These are phyloP conservation scores for Xylariomycetidae sp. DNA, from an alignment of 2,329 filamentous ascomycete genomes.

Conservation along the genomic window DNA sequence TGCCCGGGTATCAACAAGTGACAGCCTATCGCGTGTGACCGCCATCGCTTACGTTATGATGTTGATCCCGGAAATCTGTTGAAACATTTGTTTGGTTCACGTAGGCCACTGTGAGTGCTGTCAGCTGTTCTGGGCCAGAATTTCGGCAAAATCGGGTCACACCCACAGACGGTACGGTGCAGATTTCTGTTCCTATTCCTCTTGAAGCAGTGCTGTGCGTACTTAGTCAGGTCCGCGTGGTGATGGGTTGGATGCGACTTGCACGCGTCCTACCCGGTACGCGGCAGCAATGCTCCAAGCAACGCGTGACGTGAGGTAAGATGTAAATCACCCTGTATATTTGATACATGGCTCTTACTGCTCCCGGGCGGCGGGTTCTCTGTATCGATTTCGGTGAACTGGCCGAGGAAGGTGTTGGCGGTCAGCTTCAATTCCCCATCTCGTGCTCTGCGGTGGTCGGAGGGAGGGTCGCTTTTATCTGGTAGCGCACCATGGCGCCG, in stretches of 20 bases:
- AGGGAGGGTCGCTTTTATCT: too few relatives aligned
- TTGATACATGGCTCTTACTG: not conserved
- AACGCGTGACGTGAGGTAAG: too few relatives aligned
- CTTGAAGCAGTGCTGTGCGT: not conserved
- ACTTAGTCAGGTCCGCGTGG: too few relatives aligned
- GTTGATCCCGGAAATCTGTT: not conserved
- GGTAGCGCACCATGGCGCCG: too few relatives aligned
- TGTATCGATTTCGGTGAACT: not conserved
- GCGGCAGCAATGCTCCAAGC: too few relatives aligned
- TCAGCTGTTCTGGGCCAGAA: too few relatives aligned
- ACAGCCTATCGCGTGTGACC: not conserved
- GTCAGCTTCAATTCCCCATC: too few relatives aligned
- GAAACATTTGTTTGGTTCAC: conserved; percentile 1
- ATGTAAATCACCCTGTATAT: not conserved
- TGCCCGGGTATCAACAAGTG: not conserved
- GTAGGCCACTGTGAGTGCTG: conserved; percentile 1
- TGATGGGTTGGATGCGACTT: too few relatives aligned
- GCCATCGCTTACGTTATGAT: not conserved
- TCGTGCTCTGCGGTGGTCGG: too few relatives aligned
- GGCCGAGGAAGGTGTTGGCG: not conserved
- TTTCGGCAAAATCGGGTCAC: too few relatives aligned
- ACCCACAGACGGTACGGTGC: not conserved
- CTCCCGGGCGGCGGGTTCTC: conserved; percentile 1
- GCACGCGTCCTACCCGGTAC: too few relatives aligned
- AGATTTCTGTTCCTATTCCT: conserved; percentile 12